phyloP scores from a whole-genome alignment of 2,329 filamentous ascomycete species.

The Celoporthe dispersa region DNA sequence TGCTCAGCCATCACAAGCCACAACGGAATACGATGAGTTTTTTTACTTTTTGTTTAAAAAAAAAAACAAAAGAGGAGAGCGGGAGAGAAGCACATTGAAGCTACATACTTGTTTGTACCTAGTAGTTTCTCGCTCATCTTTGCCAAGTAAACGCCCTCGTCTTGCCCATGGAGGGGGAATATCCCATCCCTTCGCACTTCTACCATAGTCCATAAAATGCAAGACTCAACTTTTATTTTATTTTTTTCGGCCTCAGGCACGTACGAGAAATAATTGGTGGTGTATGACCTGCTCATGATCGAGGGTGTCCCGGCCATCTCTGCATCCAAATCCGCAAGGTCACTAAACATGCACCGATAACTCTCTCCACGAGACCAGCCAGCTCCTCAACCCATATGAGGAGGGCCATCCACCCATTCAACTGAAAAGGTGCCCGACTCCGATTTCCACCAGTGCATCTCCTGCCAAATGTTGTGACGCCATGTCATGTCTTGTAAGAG shows the following conservation, averaged over 20 bases:
- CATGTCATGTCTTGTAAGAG: neutral
- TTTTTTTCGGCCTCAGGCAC: neutral
- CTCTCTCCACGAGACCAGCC: neutral
- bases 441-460: neutral
- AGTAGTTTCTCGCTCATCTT: neutral
- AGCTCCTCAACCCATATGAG: neutral
- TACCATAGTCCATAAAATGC: neutral
- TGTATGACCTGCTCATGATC: neutral
- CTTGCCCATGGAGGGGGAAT: too few relatives aligned
- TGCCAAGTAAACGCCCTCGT: neutral
- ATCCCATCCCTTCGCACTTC: neutral
- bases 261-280: neutral
- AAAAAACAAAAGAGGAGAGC: neutral
- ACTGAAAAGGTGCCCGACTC: neutral
- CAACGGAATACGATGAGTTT: neutral
- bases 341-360: neutral
- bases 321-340: neutral
- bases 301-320: neutral
- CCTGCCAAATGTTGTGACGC: neutral
- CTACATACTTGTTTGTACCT: neutral
- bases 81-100: neutral
- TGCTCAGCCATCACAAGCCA: neutral
- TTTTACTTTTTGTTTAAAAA: neutral
- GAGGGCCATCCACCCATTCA: neutral
- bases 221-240: neutral